Evolutionary conservation across 768 basidiomycete genomes (phyloP), one percentile per base, ranked within the genome.

Genomic region (Xerocomellus dryophilus): DNA sequence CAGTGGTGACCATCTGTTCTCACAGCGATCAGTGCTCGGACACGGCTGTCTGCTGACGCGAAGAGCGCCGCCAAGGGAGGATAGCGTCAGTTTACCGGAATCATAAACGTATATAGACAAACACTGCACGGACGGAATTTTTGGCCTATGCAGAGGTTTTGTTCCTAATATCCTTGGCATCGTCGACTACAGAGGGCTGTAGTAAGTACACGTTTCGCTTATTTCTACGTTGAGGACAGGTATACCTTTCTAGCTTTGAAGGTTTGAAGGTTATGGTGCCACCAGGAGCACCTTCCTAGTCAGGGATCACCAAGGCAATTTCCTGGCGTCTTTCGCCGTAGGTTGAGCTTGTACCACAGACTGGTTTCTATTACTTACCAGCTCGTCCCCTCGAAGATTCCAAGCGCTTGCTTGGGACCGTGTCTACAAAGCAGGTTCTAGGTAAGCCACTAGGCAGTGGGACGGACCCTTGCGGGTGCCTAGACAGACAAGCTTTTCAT

Each of bases 321-420:
- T 78, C 60, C 6, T 68, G 27, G 73, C 71, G 6, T 73, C 74
- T 18, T 77, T 78, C 50, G 59, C 58, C n/a, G 67, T 77, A 11
- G 77, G 76, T 20, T 77, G 74, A 69, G 61, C 58, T 32, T 71
- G 67, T 44, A 78, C 77, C 7, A 77, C 75, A 6, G n/a, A n/a
- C n/a, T n/a, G 11, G 9, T 45, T 23, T 34, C 21, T 21, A 36
- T 7, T 18, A 17, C 47, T 25, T 39, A 32, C 27, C 1, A 21
- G 21, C 36, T 62, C 44, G 48, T 31, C 43, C n/a, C 34, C 2
- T 47, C 29, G 10, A 44, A 71, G 69, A 41, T 73, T 83, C 65
- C 82, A 84, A 71, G 77, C 77, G 62, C 68, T 75, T 42, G 63
- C 79, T 63, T 81, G 78, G 73, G 81, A 81, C 58, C 80, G 76